These are phyloP conservation scores for Metarhizium rileyi DNA, from an alignment of 2,329 filamentous ascomycete species.

Conservation along the genomic window DNA sequence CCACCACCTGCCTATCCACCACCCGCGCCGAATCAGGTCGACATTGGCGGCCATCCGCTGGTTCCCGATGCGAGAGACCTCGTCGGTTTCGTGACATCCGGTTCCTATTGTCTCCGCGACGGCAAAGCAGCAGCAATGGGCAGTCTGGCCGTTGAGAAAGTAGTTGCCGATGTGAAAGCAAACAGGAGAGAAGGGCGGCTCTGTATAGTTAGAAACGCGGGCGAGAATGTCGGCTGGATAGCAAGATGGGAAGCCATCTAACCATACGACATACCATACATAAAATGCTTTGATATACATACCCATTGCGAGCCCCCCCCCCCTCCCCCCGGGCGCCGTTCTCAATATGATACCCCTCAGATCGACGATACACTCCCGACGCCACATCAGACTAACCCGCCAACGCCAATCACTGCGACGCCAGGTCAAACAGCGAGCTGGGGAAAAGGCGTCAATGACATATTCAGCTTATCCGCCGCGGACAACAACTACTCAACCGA, in stretches of 20 bases:
- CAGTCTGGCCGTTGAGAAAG: constrained; percentile 51
- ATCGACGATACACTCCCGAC: not conserved
- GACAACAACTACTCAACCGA: no score
- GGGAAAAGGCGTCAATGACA: not conserved
- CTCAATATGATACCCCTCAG: not conserved
- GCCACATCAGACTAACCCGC: not conserved
- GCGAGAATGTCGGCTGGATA: constrained; percentile 68
- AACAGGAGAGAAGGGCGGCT: constrained; percentile 36
- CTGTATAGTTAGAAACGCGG: constrained; percentile 76
- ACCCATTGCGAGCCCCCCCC: not conserved
- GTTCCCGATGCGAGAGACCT: constrained; percentile 69
- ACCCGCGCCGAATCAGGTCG: constrained; percentile 25
- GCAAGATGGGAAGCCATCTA: constrained; percentile 56
- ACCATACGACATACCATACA: not conserved
- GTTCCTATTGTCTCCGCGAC: constrained; percentile 69
- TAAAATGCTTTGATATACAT: no score
- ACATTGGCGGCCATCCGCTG: constrained; percentile 48
- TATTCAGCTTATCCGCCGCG: not conserved
- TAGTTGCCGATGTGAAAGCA: constrained; percentile 29
- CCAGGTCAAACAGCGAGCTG: not conserved
- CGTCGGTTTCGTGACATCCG: constrained; percentile 83
- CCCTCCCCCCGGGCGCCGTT: no score
- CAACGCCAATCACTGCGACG: not conserved
- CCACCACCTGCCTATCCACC: constrained; percentile 21
- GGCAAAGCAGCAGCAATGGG: constrained; percentile 71